A percentile compares a stretch with the other conserved stretches of the same genome.
Conservation (phyloP, 129 eudicot species). For the Saposhnikovia divaricata region DNA sequence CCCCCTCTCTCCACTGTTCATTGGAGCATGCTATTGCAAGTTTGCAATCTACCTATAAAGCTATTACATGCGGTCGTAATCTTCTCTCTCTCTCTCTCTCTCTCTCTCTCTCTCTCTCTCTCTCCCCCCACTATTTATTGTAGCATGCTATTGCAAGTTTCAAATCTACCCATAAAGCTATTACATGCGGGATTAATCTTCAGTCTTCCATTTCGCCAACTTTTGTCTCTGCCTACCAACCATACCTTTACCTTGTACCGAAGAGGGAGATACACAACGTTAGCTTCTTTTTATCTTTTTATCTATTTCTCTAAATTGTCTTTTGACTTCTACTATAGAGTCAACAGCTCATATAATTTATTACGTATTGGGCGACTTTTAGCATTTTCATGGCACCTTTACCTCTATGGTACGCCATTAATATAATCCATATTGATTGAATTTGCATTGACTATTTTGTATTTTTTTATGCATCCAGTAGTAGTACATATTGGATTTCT, state of each 20-base stretch:
- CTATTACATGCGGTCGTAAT: too few species aligned
- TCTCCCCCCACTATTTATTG: too few species aligned
- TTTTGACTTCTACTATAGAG: too few species aligned
- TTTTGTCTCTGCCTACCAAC: neutral
- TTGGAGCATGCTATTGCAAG: neutral
- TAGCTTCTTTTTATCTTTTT: neutral
- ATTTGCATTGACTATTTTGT: neutral
- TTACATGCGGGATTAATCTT: too few species aligned
- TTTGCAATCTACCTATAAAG: neutral
- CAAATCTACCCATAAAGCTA: too few species aligned
- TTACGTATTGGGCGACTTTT: too few species aligned
- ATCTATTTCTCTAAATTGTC: too few species aligned
- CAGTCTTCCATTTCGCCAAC: neutral
- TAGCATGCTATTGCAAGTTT: too few species aligned
- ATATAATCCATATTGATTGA: too few species aligned
- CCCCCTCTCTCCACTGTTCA: neutral
- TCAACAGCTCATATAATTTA: too few species aligned
- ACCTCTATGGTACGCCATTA: neutral
- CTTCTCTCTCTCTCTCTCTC: neutral
- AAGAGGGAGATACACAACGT: neutral
- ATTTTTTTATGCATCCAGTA: neutral
- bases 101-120: too few species aligned
- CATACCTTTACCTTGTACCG: neutral
- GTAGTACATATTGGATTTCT: neutral
- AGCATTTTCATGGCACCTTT: neutral